Evolutionary conservation across 257 asterid species (phyloP), one percentile per base, ranked within the genome.

Genomic region (Mitragyna speciosa): DNA sequence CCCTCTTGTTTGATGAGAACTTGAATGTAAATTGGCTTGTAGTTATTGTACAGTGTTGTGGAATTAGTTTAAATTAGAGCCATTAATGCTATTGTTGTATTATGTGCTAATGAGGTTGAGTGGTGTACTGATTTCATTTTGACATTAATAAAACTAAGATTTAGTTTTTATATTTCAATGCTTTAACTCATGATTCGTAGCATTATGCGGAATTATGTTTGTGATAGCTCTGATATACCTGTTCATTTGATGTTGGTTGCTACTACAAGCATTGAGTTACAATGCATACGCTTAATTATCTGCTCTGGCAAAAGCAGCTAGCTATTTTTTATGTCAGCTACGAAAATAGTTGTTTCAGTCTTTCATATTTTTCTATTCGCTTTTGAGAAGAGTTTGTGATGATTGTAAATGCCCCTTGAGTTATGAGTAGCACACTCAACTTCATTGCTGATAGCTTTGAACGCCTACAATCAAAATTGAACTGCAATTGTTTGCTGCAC

Each of bases 1-100:
- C 79, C 93, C 88, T 87, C 90, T 87, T 90, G 92, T 84, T 89
- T 77, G 90, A 87, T 91, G 89, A 92, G 89, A 85, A 83, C 85
- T 84, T 88, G 86, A 81, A 82, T 80, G 91, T 88, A 84, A 76
- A 87, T 76, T 87, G 85, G 76, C 80, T 61, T 84, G 87, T 87
- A 86, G 76, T 75, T 82, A 67, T 79, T 79, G 72, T 85, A 75
- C 76, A 79, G 88, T 89, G 84, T 63, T 85, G 33, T 72, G 85
- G 85, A 71, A 82, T 73, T 56, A 81, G 81, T 78, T 77, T 82
- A 79, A 45, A 66, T 31, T 73, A 58, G 86, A 82, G 80, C 82
- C 79, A 45, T 81, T 76, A 52, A 59, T 70, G 81, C 81, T 52
- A 58, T 61, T 79, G 68, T 76, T 78, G 80, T 87, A 36, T 36